phyloP scores from a whole-genome alignment of 441 rosid species.

The Corymbia calophylla region DNA sequence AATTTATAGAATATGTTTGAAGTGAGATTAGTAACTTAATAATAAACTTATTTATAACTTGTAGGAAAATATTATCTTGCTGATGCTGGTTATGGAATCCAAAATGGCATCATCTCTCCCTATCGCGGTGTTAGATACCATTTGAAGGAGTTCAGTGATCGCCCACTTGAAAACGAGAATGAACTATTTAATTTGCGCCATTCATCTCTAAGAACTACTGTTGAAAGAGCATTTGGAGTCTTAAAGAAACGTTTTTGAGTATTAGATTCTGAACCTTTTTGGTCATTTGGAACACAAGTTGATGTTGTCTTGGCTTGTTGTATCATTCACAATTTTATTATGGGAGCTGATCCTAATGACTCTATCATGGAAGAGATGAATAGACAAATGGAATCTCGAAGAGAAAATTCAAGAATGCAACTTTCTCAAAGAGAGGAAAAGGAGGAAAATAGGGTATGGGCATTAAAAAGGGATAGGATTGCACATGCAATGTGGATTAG shows the following conservation, averaged over 20 bases:
- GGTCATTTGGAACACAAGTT: background rate
- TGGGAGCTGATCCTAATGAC: background rate
- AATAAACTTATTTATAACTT: background rate
- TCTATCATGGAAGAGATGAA: background rate
- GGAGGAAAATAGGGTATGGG: background rate
- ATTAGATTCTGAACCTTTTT: background rate
- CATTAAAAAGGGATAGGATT: background rate
- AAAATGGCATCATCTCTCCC: background rate
- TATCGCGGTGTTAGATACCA: background rate
- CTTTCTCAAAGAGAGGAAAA: background rate
- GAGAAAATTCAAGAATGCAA: background rate
- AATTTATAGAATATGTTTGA: background rate
- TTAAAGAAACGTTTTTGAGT: rapidly evolving
- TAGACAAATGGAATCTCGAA: background rate
- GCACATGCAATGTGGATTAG: background rate
- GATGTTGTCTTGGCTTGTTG: background rate
- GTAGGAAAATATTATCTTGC: background rate
- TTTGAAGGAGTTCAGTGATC: background rate
- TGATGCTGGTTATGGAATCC: background rate
- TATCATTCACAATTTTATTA: background rate
- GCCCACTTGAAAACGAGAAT: background rate
- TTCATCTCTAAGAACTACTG: background rate
- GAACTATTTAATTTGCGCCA: background rate
- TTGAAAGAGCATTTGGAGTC: background rate
- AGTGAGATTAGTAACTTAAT: background rate